Evolutionary conservation across 2,329 filamentous ascomycete genomes (phyloP).

Genomic region (Bipolaris oryzae): DNA sequence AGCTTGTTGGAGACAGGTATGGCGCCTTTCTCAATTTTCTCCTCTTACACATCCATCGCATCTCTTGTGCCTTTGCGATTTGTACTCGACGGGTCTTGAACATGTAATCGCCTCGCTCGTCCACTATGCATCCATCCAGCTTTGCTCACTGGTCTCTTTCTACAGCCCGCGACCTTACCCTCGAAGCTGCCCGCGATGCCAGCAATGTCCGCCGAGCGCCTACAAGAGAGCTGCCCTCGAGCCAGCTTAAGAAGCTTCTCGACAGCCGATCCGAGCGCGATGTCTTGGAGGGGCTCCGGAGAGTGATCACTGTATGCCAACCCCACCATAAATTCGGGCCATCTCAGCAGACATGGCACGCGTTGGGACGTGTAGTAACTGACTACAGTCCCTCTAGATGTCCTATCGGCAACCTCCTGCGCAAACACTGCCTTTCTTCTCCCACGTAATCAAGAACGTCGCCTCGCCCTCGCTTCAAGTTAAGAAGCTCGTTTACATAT

Average conservation of each 20-base stretch:
- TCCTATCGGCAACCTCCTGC: constrained; percentile 82
- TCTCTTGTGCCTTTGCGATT: not conserved
- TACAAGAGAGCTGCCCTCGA: constrained; percentile 71
- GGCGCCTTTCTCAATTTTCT: constrained; percentile 16
- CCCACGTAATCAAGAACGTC: constrained; percentile 97
- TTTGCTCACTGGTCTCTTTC: constrained; percentile 49
- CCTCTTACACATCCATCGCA: not conserved
- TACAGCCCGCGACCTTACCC: constrained; percentile 90
- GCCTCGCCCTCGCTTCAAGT: constrained; percentile 92
- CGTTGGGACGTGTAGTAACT: constrained; percentile 22
- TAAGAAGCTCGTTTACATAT: constrained; percentile 98
- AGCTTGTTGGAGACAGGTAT: constrained; percentile 92
- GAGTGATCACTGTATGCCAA: constrained; percentile 77
- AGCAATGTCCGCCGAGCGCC: constrained; percentile 63
- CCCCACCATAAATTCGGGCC: constrained; percentile 15
- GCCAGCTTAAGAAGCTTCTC: constrained; percentile 90
- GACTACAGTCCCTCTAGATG: constrained; percentile 66
- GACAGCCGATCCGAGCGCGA: constrained; percentile 94
- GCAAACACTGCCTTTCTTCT: constrained; percentile 85
- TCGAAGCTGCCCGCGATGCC: constrained; percentile 93
- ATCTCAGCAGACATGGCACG: constrained; percentile 1
- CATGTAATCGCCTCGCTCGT: constrained; percentile 8
- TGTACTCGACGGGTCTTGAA: constrained; percentile 14
- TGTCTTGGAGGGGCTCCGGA: constrained; percentile 86
- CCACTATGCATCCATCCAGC: constrained; percentile 45